These are phyloP conservation scores for Botryobasidium botryosum DNA, from an alignment of 768 basidiomycete species.

Conservation along the genomic window DNA sequence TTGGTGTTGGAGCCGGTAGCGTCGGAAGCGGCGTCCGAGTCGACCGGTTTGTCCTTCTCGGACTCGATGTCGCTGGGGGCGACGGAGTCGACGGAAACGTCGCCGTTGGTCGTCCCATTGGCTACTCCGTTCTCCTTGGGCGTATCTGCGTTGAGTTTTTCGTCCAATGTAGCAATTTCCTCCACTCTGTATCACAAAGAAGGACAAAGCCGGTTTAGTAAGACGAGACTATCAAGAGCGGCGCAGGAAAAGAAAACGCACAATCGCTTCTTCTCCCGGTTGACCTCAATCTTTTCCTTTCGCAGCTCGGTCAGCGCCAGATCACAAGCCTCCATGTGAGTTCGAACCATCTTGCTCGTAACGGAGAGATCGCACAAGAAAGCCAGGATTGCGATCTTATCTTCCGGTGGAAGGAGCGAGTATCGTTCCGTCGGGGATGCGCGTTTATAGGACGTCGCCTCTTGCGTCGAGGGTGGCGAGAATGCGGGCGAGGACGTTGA, in stretches of 20 bases:
- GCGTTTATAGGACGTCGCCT: slow-evolving; percentile 18
- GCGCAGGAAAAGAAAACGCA: slow-evolving; percentile 27
- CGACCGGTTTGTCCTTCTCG: slow-evolving; percentile 7
- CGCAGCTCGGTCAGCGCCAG: slow-evolving; percentile 77
- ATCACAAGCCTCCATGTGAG: slow-evolving; percentile 82
- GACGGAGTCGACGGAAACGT: neutral
- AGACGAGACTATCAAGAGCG: too few relatives aligned
- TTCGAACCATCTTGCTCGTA: slow-evolving; percentile 75
- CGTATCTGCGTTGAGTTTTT: slow-evolving; percentile 13
- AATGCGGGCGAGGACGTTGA: slow-evolving; percentile 32
- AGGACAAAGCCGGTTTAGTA: too few relatives aligned
- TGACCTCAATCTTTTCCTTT: slow-evolving; percentile 92
- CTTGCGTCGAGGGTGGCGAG: too few relatives aligned
- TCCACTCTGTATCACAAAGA: slow-evolving; percentile 16
- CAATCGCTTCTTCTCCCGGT: slow-evolving; percentile 77
- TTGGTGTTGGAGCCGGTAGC: slow-evolving; percentile 3
- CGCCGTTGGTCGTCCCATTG: slow-evolving; percentile 1
- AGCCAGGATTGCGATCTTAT: slow-evolving; percentile 70
- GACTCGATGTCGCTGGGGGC: slow-evolving; percentile 10
- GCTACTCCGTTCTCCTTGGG: slow-evolving; percentile 4
- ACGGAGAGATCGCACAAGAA: slow-evolving; percentile 85
- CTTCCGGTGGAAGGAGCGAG: slow-evolving; percentile 47
- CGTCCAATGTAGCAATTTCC: slow-evolving; percentile 18
- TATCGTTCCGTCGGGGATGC: slow-evolving; percentile 50
- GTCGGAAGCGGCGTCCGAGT: slow-evolving; percentile 12